phyloP scores from a whole-genome alignment of 1,139 yeast species.

The Ogataea hybrid region DNA sequence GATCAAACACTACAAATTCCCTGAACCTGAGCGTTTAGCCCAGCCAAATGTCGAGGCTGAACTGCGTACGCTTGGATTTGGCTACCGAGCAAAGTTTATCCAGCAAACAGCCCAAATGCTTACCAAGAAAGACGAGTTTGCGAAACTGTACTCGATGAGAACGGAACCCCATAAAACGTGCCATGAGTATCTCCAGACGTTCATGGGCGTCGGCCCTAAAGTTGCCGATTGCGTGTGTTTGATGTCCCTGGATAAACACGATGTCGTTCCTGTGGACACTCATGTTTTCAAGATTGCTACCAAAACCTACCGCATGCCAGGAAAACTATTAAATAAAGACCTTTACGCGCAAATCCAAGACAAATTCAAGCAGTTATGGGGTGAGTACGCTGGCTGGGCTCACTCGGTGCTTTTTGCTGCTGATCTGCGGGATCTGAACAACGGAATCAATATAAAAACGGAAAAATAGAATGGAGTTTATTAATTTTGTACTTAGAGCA shows the following conservation, averaged over 20 bases:
- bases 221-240: slow-evolving; percentile 95
- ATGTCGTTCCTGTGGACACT: slow-evolving; percentile 92
- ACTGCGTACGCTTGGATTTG: slow-evolving; percentile 69
- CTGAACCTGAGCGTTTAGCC: slow-evolving; percentile 54
- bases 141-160: slow-evolving; percentile 31
- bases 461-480: slow-evolving; percentile 4
- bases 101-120: slow-evolving; percentile 67
- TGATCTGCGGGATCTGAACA: slow-evolving; percentile 61
- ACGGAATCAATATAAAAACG: slow-evolving; percentile 32
- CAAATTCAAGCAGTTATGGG: slow-evolving; percentile 73
- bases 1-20: slow-evolving; percentile 67
- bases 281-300: slow-evolving; percentile 93
- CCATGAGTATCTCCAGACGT: slow-evolving; percentile 61
- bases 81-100: slow-evolving; percentile 89
- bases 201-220: slow-evolving; percentile 94
- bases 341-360: slow-evolving; percentile 60
- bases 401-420: slow-evolving; percentile 89
- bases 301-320: slow-evolving; percentile 63
- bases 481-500: slow-evolving; percentile 39
- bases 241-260: slow-evolving; percentile 88
- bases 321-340: slow-evolving; percentile 41
- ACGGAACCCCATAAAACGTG: slow-evolving; percentile 43
- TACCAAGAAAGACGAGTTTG: slow-evolving; percentile 36
- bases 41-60: slow-evolving; percentile 39
- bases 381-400: slow-evolving; percentile 97